These are phyloP conservation scores for Lotmaria passim DNA, from an alignment of 208 protist species.

Conservation along the genomic window DNA sequence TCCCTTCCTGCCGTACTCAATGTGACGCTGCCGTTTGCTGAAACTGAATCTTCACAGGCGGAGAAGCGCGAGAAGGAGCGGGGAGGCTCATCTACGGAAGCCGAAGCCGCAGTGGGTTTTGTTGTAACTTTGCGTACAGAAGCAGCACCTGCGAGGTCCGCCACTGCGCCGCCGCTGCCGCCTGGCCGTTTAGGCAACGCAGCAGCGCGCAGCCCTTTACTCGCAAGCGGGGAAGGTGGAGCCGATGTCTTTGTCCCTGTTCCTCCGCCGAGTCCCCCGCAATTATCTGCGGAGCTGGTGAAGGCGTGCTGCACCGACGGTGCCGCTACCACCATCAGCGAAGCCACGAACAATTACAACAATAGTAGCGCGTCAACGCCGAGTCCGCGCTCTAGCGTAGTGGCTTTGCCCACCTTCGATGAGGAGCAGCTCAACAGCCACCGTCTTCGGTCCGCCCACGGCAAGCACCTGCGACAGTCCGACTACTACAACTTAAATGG, in stretches of 20 bases:
- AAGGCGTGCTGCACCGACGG: neutral
- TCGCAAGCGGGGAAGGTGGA: neutral
- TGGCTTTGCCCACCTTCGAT: too few relatives aligned
- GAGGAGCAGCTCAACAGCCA: too few relatives aligned
- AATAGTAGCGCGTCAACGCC: neutral
- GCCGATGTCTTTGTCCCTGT: neutral
- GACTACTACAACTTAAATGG: neutral
- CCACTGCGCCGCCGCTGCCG: too few relatives aligned
- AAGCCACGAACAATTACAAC: neutral
- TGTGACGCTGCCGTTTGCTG: too few relatives aligned
- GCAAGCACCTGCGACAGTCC: neutral
- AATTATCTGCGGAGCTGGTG: neutral
- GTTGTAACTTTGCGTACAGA: too few relatives aligned
- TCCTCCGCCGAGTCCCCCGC: slow-evolving; percentile 7
- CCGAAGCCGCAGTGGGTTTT: too few relatives aligned
- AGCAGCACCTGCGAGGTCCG: too few relatives aligned
- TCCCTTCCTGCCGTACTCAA: too few relatives aligned
- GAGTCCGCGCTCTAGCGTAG: too few relatives aligned
- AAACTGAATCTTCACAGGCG: neutral
- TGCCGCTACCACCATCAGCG: neutral
- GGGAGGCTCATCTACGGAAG: too few relatives aligned
- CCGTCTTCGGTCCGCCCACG: neutral
- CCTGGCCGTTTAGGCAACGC: too few relatives aligned
- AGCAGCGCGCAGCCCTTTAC: too few relatives aligned
- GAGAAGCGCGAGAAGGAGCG: neutral